These are phyloP conservation scores for Candida arabinofermentans DNA, from an alignment of 805 yeast genomes.

Conservation along the genomic window DNA sequence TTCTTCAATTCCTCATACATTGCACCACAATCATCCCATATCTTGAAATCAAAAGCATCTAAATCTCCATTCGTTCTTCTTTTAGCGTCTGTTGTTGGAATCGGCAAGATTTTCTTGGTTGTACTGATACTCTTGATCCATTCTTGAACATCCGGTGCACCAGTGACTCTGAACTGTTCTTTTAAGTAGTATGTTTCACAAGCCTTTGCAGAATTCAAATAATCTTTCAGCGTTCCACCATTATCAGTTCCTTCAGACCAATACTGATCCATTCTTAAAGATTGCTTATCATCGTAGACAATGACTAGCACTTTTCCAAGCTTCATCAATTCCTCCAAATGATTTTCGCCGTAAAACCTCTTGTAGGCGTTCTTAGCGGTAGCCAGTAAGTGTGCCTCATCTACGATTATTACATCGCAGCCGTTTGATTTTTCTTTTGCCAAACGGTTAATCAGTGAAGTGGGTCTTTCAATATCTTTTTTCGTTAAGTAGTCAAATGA, in stretches of 20 bases:
- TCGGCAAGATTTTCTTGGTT: conserved; percentile 30
- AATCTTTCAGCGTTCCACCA: conserved; percentile 33
- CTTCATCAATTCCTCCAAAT: conserved; percentile 36
- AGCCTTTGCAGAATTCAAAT: conserved; percentile 4
- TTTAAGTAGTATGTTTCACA: conserved; percentile 26
- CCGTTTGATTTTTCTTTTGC: conserved; percentile 22
- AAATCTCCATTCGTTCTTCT: conserved; percentile 8
- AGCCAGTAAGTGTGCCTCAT: conserved; percentile 43
- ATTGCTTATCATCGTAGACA: conserved; percentile 43
- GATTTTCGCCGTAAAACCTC: conserved; percentile 41
- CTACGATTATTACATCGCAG: conserved; percentile 39
- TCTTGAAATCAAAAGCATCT: conserved; percentile 22
- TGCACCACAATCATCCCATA: conserved; percentile 39
- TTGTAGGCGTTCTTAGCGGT: conserved; percentile 43
- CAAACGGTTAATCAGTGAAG: conserved; percentile 37
- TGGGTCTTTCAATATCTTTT: conserved; percentile 41
- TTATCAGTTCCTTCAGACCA: conserved; percentile 31
- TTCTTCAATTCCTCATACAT: conserved; percentile 35
- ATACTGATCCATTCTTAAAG: conserved; percentile 43
- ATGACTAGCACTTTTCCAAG: conserved; percentile 36
- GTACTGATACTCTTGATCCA: conserved; percentile 39
- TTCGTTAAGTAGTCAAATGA: conserved; percentile 35
- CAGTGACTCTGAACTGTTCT: conserved; percentile 41
- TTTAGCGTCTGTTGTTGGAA: conserved; percentile 25
- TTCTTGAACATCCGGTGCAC: conserved; percentile 34